Evolutionary conservation across 768 basidiomycete genomes (phyloP).

Genomic region (Termitomyces titanicus): DNA sequence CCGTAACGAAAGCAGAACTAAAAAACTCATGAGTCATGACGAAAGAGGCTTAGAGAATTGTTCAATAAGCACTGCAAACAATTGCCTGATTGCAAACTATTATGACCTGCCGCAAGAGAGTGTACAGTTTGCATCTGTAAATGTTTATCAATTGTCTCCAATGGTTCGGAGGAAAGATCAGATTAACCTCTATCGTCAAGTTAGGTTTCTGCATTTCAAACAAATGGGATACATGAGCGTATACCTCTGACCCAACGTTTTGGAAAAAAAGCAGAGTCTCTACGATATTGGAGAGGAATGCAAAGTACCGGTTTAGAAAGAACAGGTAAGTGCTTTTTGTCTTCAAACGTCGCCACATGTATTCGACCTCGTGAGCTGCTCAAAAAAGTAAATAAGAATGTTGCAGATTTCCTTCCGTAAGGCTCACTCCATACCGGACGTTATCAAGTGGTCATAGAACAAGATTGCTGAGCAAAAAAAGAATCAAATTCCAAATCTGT

Average conservation of each 20-base stretch:
- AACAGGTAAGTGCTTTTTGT: slow-evolving; percentile 4
- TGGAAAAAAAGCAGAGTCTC: background rate
- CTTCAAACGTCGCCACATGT: slow-evolving; percentile 7
- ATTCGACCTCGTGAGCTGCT: slow-evolving; percentile 6
- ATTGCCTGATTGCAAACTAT: background rate
- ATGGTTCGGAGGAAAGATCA: background rate
- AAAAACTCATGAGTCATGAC: background rate
- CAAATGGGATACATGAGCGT: background rate
- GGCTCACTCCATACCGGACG: background rate
- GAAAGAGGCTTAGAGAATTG: background rate
- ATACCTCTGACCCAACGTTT: background rate
- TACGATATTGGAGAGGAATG: background rate
- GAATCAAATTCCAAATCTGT: background rate
- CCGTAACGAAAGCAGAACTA: background rate
- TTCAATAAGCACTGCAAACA: background rate
- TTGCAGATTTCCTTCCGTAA: background rate
- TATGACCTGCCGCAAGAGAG: background rate
- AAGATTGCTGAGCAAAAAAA: background rate
- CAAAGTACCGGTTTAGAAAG: slow-evolving; percentile 5
- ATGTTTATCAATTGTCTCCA: background rate
- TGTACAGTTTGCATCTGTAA: background rate
- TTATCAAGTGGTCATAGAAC: background rate
- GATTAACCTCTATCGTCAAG: background rate
- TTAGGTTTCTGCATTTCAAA: background rate
- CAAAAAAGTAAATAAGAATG: background rate